Evolutionary conservation across 805 yeast genomes (phyloP), one percentile per base, ranked within the genome.

Genomic region (Clavispora fructus): DNA sequence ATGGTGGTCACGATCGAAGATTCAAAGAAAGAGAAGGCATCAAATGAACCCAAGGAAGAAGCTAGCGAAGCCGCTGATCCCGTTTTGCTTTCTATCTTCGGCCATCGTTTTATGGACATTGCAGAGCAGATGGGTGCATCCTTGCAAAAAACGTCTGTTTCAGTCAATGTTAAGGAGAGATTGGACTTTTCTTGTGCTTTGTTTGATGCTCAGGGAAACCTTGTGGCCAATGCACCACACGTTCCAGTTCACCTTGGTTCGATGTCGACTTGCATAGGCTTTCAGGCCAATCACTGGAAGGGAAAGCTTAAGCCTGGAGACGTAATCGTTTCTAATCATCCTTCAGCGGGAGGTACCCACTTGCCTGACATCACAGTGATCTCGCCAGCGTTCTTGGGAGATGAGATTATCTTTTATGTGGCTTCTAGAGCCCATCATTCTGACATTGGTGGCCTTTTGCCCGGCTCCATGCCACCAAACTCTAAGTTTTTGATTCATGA

Each of bases 351-450:
- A 38, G 73, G 78, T 19, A 56, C 73, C 35, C 71, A 73, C 62
- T 59, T 73, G 54, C 67, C 75, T 7, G 71, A 69, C 67, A 89
- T 91, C 52, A 91, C 97, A 0, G 95, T 91, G 11, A 83, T 92
- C 39, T 87, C 97, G 0, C 98, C 98, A 0, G 90, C 91, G 1
- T 85, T 88, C 59, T 72, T 73, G 27, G 49, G 55, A 17, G 50
- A 57, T 25, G 73, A 68, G 19, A 77, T 71, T 7, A 78, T 89
- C 26, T 91, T 91, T 62, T 91, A 88, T 73, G 90, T 88, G 12
- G 98, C 97, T 0, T 84, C 96, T 0, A 75, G 98, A 53, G 97
- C 97, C 2, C 98, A 91, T 66, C 98, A 92, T 67, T 91, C 97
- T 6, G 98, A 91, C 64, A 91, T 92, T 59, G 97, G 98, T 14